Percentiles rank a stretch among this genome's conserved stretches.
phyloP scores from a whole-genome alignment of 2,329 filamentous ascomycete genomes.

The Penicillium sp. region DNA sequence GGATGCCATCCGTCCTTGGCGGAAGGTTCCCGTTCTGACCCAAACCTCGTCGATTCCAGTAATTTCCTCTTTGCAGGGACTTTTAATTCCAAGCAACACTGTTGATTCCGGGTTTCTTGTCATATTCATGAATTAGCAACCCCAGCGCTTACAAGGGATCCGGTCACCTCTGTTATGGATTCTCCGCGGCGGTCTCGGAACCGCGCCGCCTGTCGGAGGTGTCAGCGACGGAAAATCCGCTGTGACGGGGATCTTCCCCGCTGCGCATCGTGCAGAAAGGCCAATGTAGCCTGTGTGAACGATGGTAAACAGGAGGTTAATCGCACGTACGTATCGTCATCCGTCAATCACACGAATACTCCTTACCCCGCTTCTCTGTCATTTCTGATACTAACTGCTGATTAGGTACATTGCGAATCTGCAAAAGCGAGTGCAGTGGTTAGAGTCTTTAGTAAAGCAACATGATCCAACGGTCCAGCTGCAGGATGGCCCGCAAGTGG shows the following conservation, averaged over 20 bases:
- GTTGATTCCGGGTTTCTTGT: not conserved
- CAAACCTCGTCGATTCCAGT: not conserved
- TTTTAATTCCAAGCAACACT: not conserved
- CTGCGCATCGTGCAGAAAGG: conserved; percentile 49
- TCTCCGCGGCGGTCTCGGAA: conserved; percentile 32
- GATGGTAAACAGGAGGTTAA: conserved; percentile 49
- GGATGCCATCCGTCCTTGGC: conserved; percentile 3
- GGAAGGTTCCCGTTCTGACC: conserved; percentile 2
- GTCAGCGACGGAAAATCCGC: conserved; percentile 53
- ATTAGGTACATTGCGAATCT: conserved; percentile 40
- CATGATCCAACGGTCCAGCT: conserved; percentile 49
- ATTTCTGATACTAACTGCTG: not conserved
- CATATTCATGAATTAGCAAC: not conserved
- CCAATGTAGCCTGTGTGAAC: conserved; percentile 45
- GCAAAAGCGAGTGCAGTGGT: conserved; percentile 47
- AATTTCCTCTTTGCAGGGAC: not conserved
- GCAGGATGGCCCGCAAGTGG: conserved; percentile 19
- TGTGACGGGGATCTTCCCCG: conserved; percentile 48
- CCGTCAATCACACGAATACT: not conserved
- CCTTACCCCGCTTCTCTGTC: not conserved
- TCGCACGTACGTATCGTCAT: conserved; percentile 35
- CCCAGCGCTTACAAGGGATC: too few relatives aligned
- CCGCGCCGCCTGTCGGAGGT: conserved; percentile 38
- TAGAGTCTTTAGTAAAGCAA: conserved; percentile 47
- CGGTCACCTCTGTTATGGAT: conserved; percentile 20